Conservation (phyloP, 306 rosid species). For the Erythrophleum fordii region DNA sequence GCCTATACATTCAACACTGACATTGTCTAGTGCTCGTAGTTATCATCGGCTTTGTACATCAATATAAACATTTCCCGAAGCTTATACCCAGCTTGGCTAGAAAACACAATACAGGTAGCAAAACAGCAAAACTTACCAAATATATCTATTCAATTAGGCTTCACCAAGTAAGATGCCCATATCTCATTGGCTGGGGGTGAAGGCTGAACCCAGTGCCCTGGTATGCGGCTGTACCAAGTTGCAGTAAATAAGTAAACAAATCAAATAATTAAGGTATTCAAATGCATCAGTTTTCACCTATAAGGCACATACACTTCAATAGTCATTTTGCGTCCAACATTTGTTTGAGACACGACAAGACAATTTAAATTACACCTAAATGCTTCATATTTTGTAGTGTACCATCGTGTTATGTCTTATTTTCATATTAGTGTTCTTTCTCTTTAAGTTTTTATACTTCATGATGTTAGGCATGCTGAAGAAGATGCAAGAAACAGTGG, state of each 20-base stretch:
- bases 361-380: not conserved
- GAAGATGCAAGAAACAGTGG: conserved; percentile 13
- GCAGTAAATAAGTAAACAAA: not conserved
- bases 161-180: conserved; percentile 88
- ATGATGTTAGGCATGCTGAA: conserved; percentile 10
- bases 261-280: conserved; percentile 23
- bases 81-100: not conserved
- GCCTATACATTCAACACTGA: not conserved
- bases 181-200: conserved; percentile 87
- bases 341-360: not conserved
- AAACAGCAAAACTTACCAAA: conserved; percentile 4
- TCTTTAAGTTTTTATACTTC: not conserved
- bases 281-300: not conserved
- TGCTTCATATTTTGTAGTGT: not conserved
- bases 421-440: not conserved
- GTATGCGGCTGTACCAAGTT: conserved; percentile 71
- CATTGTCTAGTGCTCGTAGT: not conserved
- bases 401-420: not conserved
- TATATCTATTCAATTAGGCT: conserved; percentile 52
- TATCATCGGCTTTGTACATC: not conserved
- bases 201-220: conserved; percentile 93
- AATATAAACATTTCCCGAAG: conserved; percentile 12
- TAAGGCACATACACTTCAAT: not conserved
- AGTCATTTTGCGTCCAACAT: not conserved
- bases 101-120: not conserved